Percentiles rank a stretch among this genome's conserved stretches.
These are phyloP conservation scores for Rhizomucor miehei DNA, from an alignment of 371 early-diverging fungal genomes.

Conservation along the genomic window DNA sequence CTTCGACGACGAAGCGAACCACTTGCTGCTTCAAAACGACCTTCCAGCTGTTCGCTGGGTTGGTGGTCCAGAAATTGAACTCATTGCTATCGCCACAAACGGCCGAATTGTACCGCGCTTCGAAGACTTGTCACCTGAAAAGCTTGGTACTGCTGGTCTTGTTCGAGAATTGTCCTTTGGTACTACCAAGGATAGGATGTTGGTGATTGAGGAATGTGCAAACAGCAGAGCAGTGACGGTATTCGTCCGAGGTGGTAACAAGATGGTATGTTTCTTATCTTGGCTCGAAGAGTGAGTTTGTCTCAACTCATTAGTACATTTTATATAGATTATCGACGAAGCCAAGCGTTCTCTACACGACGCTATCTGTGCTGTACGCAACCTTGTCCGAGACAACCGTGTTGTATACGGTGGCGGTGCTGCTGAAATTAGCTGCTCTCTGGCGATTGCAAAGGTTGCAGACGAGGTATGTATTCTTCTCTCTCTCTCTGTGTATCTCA, in stretches of 20 bases:
- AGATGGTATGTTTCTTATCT: conserved; percentile 72
- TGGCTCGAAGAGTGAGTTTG: not conserved
- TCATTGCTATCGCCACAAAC: conserved; percentile 98
- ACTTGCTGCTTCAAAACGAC: conserved; percentile 96
- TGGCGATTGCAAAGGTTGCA: conserved; percentile 92
- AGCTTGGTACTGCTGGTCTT: conserved; percentile 93
- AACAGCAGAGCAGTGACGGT: conserved; percentile 98
- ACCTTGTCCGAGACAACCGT: conserved; percentile 94
- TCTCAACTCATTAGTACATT: not conserved
- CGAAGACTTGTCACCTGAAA: conserved; percentile 90
- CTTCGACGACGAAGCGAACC: conserved; percentile 99
- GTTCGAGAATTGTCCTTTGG: conserved; percentile 97
- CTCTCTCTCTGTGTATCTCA: not conserved
- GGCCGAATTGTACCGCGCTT: conserved; percentile 99
- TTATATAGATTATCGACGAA: conserved; percentile 93
- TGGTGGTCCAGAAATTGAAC: conserved; percentile 99
- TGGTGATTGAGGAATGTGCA: conserved; percentile 98
- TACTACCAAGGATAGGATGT: conserved; percentile 98
- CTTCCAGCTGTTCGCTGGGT: conserved; percentile 99
- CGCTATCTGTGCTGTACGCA: conserved; percentile 99
- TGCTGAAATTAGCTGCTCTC: conserved; percentile 95
- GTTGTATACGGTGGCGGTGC: conserved; percentile 99
- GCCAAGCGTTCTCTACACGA: conserved; percentile 99
- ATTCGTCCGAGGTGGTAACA: conserved; percentile 98
- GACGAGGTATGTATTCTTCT: conserved; percentile 58